Evolutionary conservation across 2,329 filamentous ascomycete species (phyloP), one percentile per base, ranked within the genome.

Genomic region (Chalara sp.): DNA sequence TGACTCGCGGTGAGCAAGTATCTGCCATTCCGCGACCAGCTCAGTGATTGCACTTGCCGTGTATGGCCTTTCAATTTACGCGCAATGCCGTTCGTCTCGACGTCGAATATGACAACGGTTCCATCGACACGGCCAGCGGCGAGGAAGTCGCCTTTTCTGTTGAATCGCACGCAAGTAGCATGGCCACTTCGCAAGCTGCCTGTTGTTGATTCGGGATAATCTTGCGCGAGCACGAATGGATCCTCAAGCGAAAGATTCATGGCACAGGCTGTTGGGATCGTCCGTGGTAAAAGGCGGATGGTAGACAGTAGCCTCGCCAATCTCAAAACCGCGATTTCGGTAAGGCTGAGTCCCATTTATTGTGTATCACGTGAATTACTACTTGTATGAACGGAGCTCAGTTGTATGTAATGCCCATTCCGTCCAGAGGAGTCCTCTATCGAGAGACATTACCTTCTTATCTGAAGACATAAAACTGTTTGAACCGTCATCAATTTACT

Each of bases 71-170:
- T 83, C 56, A 99, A 75, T 71, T 97, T 99, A 65, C 90, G 86
- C 52, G 93, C 93, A 5, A 97, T 89, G 37, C 93, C 92, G 77
- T 95, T 95, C 7, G 95, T 99, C 70, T 99, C 95, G 46, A 97
- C 82, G 66, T 99, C 93, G 78, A 95, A 99, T 44, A 99, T 87
- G 50, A 95, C 89, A 40, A 99, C 87, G 5, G 89, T 93, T 59
- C 93, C 93, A 71, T 99, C 93, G 55, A 90, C 88, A 65, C 93
- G 85, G 57, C 93, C 93, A 32, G 91, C 95, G 43, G 93, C 93
- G 56, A 99, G 83, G 62, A 93, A 91, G 70, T 99, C 92, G 68
- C 93, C 93, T 65, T 85, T 88, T 65, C 90, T 88, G 65, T 92
- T 96, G 78, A 99, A 99, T 58, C 92, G 89, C 55, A 84, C 71